A percentile compares a stretch with the other conserved stretches of the same genome.
phyloP scores from a whole-genome alignment of 768 basidiomycete genomes.

The Xanthoconium stramineum region DNA sequence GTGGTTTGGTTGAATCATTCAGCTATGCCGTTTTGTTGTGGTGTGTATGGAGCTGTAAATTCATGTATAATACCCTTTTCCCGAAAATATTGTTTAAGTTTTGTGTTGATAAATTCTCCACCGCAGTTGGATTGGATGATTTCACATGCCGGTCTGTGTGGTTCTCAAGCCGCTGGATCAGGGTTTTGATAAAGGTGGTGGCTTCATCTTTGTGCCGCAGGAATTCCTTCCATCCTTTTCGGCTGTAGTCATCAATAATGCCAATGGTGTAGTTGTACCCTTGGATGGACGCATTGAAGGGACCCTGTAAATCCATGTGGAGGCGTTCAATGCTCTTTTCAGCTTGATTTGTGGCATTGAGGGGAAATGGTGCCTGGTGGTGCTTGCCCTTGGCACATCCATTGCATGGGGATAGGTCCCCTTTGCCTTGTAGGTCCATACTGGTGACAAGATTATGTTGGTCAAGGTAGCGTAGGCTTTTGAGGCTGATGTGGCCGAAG shows the following conservation, averaged over 20 bases:
- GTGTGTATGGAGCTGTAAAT: background rate
- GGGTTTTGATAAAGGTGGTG: background rate
- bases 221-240: constrained; percentile 13
- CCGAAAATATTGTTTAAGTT: background rate
- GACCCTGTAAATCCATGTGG: background rate
- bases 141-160: background rate
- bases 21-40: background rate
- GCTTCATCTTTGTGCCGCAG: constrained; percentile 7
- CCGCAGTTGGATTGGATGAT: background rate
- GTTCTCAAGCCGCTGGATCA: background rate
- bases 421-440: constrained; percentile 2
- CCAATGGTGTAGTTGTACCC: constrained; percentile 6
- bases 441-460: constrained; percentile 3
- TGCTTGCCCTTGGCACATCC: constrained; percentile 10
- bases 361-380: constrained; percentile 5
- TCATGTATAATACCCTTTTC: background rate
- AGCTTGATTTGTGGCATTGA: background rate
- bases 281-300: background rate
- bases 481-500: constrained; percentile 7
- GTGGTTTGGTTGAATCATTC: constrained; percentile 25
- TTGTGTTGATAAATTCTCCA: background rate
- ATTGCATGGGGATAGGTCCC: constrained; percentile 1
- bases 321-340: background rate
- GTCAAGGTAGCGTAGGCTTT: background rate
- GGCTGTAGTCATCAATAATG: constrained; percentile 5